Evolutionary conservation across 2,329 filamentous ascomycete genomes (phyloP).

Genomic region (Penicillium thymicola): DNA sequence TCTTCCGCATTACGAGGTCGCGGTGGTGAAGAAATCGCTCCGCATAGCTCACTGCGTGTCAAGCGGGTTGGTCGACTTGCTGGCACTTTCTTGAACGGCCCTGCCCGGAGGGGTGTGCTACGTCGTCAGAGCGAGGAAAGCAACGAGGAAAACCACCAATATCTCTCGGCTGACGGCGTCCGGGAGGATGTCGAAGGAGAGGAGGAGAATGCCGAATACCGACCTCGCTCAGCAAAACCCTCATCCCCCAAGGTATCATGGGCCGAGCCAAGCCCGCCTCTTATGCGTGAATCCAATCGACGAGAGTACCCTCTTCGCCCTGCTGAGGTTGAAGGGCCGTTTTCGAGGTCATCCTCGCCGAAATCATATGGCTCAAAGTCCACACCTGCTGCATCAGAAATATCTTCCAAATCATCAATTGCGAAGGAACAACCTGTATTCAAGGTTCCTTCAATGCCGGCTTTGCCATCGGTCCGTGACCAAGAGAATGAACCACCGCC

Average conservation of each 20-base stretch:
- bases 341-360: slow-evolving; percentile 36
- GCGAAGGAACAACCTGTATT: slow-evolving; percentile 54
- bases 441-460: slow-evolving; percentile 55
- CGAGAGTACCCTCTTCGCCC: slow-evolving; percentile 20
- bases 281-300: slow-evolving; percentile 23
- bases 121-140: slow-evolving; percentile 64
- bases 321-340: slow-evolving; percentile 26
- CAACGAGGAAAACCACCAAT: slow-evolving; percentile 37
- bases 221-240: slow-evolving; percentile 23
- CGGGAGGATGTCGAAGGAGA: slow-evolving; percentile 28
- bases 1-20: slow-evolving; percentile 40
- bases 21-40: slow-evolving; percentile 61
- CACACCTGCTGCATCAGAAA: slow-evolving; percentile 43
- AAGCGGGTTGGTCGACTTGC: slow-evolving; percentile 73
- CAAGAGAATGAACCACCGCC: slow-evolving; percentile 81
- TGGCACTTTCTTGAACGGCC: slow-evolving; percentile 75
- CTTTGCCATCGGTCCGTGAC: slow-evolving; percentile 64
- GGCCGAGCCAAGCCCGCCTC: slow-evolving; percentile 34
- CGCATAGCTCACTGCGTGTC: slow-evolving; percentile 71
- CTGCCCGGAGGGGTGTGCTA: slow-evolving; percentile 69
- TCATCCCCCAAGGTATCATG: slow-evolving; percentile 38
- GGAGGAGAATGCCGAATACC: slow-evolving; percentile 29
- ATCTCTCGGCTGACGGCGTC: slow-evolving; percentile 26
- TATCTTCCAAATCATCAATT: slow-evolving; percentile 40
- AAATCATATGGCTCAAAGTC: slow-evolving; percentile 37